Evolutionary conservation across 345 rosid genomes (phyloP).

Genomic region (Citrus cavaleriei): DNA sequence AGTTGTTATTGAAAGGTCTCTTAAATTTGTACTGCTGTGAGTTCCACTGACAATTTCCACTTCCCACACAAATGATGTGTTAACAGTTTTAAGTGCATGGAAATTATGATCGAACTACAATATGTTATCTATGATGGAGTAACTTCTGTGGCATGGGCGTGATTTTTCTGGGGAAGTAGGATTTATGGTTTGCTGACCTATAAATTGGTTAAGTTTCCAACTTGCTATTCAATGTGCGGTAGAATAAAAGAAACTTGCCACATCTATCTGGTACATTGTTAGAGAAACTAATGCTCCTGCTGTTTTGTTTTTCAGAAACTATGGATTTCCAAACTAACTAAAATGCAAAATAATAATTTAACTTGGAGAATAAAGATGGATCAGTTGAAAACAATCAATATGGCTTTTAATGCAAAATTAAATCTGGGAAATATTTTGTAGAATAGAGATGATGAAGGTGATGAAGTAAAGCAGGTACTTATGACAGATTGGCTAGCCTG

Average conservation of each 20-base stretch:
- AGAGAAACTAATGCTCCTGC: background rate
- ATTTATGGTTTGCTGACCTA: background rate
- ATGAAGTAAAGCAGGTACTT: constrained; percentile 49
- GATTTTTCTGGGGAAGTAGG: background rate
- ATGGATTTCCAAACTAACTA: background rate
- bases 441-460: constrained; percentile 39
- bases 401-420: background rate
- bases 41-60: background rate
- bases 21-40: background rate
- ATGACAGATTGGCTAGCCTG: constrained; percentile 30
- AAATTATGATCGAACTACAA: background rate
- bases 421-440: background rate
- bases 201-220: background rate
- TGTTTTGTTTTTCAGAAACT: background rate
- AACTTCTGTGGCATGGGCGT: background rate
- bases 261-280: background rate
- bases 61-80: background rate
- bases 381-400: background rate
- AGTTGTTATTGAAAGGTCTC: background rate
- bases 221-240: background rate
- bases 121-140: background rate
- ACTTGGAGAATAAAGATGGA: background rate
- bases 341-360: background rate
- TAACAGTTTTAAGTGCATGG: background rate
- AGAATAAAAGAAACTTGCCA: background rate